Base-by-base conservation (phyloP, 2,329 filamentous ascomycete species). In the Pseudogymnoascus sp. region DNA sequence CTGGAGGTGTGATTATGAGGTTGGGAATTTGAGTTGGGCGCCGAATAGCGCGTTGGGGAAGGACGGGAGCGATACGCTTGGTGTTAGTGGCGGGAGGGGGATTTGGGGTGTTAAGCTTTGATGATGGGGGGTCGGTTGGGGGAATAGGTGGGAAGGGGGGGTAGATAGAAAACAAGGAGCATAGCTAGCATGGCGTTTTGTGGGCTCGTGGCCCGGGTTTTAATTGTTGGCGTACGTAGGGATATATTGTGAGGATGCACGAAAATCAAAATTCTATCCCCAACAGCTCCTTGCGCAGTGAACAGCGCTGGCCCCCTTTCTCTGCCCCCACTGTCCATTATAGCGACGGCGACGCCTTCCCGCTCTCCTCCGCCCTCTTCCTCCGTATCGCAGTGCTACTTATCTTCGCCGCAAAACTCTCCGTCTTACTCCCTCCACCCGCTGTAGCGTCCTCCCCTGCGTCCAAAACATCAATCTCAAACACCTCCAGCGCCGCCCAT, bases 401-500 rank as follows among this genome's bases (percentile, higher is more conserved):
- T 69, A 97, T 90, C 77, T 97, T 97, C 65, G 84, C 82, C 26
- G 87, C 84, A 75, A 96, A 96, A 67, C 83, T 81, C 63, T 86
- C 82, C 11, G 73, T 78, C 67, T 75, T 77, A n/a, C 69, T 74
- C 53, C 59, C 71, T 44, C 69, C 70, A 6, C 3, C 62, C 10
- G 7, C 14, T 1, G 78, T 76, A n/a, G 78, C 75, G 47, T 80
- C 77, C 61, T 85, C 84, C 40, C 82, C 80, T 2, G 86, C 82
- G 74, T 93, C 89, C 14, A 99, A 81, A 13, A 97, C 91, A 70
- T 95, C 90, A 29, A 97, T 91, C 73, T 96, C 93, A 70, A 91
- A 96, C 0, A 96, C 83, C 26, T 91, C 86, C 40, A 99, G 79
- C 24, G 79, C 75, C 37, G 80, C 78, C 92, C 91, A 97, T 1